phyloP scores from a whole-genome alignment of 495 filamentous ascomycete species.

The Xylaria venustula region DNA sequence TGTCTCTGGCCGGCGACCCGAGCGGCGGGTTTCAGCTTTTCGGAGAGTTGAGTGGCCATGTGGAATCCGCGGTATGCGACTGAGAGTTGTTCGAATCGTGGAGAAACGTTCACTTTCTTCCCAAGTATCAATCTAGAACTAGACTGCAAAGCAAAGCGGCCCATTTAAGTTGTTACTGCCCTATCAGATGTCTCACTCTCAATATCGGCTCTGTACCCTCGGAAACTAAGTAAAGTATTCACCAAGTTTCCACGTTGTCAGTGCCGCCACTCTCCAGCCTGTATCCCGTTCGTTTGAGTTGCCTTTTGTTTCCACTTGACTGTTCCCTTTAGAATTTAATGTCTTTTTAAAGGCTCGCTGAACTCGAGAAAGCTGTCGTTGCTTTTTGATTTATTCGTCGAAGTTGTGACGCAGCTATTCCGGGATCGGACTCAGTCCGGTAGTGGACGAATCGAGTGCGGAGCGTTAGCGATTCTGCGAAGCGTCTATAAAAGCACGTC shows the following conservation, averaged over 20 bases:
- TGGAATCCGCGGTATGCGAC: constrained; percentile 24
- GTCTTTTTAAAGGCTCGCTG: too few relatives aligned
- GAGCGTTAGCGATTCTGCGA: background rate
- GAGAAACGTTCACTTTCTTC: background rate
- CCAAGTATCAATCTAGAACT: background rate
- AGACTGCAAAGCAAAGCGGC: background rate
- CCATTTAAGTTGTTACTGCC: background rate
- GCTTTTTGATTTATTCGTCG: too few relatives aligned
- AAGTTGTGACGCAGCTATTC: background rate
- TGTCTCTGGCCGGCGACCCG: constrained; percentile 79
- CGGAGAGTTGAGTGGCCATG: constrained; percentile 25
- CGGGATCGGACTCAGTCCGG: constrained; percentile 8
- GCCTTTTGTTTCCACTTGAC: background rate
- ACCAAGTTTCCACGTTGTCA: background rate
- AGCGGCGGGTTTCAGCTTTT: constrained; percentile 63
- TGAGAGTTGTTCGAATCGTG: background rate
- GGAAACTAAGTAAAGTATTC: background rate
- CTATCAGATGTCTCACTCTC: background rate
- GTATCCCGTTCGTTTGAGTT: too few relatives aligned
- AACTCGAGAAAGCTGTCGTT: background rate
- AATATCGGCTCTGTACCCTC: background rate
- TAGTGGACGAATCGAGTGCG: background rate
- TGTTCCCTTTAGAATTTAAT: too few relatives aligned
- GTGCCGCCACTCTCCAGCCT: background rate
- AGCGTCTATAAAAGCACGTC: constrained; percentile 11